Percentiles rank a stretch among this genome's conserved stretches.
Evolutionary conservation across 495 filamentous ascomycete genomes (phyloP).

Genomic region (Trichoderma virens): DNA sequence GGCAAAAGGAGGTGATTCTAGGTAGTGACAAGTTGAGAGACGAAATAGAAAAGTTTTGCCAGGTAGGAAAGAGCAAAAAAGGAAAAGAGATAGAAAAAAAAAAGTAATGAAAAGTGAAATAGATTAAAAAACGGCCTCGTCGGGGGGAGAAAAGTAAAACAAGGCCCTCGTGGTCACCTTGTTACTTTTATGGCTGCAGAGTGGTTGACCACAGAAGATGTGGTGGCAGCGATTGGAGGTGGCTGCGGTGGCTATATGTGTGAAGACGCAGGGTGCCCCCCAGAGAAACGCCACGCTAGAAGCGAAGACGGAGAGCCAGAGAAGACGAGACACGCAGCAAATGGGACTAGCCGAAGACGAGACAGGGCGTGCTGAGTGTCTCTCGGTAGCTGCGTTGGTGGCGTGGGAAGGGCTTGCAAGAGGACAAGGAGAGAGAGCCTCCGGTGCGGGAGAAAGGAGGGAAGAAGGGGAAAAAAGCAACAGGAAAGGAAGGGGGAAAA

Average conservation of each 20-base stretch:
- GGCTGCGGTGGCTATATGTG: constrained; percentile 8
- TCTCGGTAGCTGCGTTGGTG: constrained; percentile 4
- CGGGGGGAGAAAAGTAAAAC: not conserved
- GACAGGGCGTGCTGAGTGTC: constrained; percentile 3
- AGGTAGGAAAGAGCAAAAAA: not conserved
- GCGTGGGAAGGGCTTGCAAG: constrained; percentile 1
- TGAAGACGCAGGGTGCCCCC: not conserved
- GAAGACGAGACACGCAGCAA: not conserved
- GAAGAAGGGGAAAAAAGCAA: constrained; percentile 14
- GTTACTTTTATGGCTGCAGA: not conserved
- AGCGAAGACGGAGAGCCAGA: not conserved
- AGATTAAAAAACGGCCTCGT: not conserved
- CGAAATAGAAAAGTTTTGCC: not conserved
- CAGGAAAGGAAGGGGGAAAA: not conserved
- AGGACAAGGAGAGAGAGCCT: not conserved
- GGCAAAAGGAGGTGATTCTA: not conserved
- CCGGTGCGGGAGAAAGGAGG: not conserved
- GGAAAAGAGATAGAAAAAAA: not conserved
- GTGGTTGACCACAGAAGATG: not conserved
- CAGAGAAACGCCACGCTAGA: not conserved
- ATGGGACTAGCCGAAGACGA: not conserved
- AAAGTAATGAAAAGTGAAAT: not conserved
- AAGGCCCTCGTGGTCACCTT: not conserved
- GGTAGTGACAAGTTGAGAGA: not conserved
- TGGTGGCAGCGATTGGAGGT: not conserved